A percentile compares a stretch with the other conserved stretches of the same genome.
Evolutionary conservation across 2,329 filamentous ascomycete genomes (phyloP).

Genomic region (Fusarium pilosicola): DNA sequence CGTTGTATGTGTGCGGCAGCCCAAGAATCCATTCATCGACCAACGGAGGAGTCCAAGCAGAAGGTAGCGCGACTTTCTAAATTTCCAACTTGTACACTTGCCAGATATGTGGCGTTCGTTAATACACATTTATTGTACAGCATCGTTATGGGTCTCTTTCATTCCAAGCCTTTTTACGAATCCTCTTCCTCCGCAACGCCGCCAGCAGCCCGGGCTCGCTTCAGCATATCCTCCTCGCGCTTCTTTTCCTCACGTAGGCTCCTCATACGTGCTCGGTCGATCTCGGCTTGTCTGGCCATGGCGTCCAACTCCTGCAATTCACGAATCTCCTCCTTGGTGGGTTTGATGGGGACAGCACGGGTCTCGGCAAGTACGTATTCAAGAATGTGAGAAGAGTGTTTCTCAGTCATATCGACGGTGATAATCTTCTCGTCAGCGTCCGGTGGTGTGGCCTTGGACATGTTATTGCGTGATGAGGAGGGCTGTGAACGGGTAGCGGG

Average conservation of each 20-base stretch:
- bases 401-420: slow-evolving; percentile 71
- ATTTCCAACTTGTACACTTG: slow-evolving; percentile 44
- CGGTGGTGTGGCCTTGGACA: slow-evolving; percentile 60
- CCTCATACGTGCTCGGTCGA: slow-evolving; percentile 64
- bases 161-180: slow-evolving; percentile 21
- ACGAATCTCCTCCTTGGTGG: slow-evolving; percentile 68
- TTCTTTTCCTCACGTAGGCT: slow-evolving; percentile 66
- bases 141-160: slow-evolving; percentile 13
- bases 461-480: slow-evolving; percentile 58
- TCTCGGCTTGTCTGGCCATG: slow-evolving; percentile 58
- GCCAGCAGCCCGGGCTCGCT: slow-evolving; percentile 53
- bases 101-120: slow-evolving; percentile 37
- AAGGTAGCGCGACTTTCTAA: slow-evolving; percentile 29
- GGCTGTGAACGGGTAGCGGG: slow-evolving; percentile 51
- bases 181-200: slow-evolving; percentile 50
- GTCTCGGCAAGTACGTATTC: slow-evolving; percentile 70
- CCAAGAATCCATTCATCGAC: background rate
- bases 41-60: background rate
- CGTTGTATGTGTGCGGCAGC: background rate
- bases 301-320: slow-evolving; percentile 69
- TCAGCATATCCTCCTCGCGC: slow-evolving; percentile 66
- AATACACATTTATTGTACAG: slow-evolving; percentile 48
- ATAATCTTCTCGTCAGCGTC: slow-evolving; percentile 60
- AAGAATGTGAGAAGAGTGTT: slow-evolving; percentile 70
- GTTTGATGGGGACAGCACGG: slow-evolving; percentile 64